Evolutionary conservation across 2,329 filamentous ascomycete genomes (phyloP).

Genomic region (Trichoderma pleuroti): DNA sequence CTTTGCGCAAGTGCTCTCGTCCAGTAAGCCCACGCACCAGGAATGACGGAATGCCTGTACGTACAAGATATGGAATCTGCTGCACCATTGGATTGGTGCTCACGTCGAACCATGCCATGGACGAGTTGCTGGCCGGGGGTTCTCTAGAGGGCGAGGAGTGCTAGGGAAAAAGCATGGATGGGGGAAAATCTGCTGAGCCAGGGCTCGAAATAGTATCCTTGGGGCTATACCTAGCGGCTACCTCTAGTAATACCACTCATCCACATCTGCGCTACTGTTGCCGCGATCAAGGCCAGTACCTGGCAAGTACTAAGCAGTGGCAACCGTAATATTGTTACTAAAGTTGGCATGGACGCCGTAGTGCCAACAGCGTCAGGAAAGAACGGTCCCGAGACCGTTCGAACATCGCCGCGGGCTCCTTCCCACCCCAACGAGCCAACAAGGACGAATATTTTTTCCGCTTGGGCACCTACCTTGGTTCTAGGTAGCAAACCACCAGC

Average conservation of each 20-base stretch:
- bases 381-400: neutral
- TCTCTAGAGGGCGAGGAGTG: neutral
- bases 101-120: neutral
- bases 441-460: neutral
- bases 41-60: neutral
- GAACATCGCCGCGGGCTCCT: neutral
- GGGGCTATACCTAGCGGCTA: neutral
- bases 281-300: neutral
- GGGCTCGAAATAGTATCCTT: neutral
- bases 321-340: neutral
- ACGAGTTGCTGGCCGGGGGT: neutral
- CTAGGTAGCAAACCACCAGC: neutral
- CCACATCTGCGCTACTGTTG: neutral
- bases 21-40: neutral
- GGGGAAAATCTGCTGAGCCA: neutral
- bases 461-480: neutral
- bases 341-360: slow-evolving; percentile 1
- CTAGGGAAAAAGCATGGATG: neutral
- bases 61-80: neutral
- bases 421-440: neutral
- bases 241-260: neutral
- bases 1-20: neutral
- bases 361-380: slow-evolving; percentile 5
- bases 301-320: neutral
- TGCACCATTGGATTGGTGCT: neutral